Percentiles rank a stretch among this genome's conserved stretches.
phyloP scores from a whole-genome alignment of 352 stramenopile genomes.

The Elongisporangium prolatum region DNA sequence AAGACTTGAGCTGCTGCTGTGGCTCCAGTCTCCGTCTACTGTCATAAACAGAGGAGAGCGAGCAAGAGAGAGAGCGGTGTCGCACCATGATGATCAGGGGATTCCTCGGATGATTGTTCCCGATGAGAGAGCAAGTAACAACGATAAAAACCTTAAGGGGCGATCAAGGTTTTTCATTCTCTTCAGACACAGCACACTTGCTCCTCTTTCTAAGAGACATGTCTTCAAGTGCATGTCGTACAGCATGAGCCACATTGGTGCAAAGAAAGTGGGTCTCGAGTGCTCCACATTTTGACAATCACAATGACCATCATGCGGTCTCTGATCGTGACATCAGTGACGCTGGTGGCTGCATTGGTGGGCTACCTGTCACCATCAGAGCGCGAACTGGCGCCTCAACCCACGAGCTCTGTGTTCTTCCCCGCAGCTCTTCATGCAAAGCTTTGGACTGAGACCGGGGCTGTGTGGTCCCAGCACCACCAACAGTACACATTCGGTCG shows the following conservation, averaged over 20 bases:
- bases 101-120: background rate
- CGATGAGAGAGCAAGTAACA: background rate
- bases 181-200: background rate
- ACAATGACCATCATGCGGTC: background rate
- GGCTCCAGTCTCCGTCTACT: background rate
- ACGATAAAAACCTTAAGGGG: background rate
- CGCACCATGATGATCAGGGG: background rate
- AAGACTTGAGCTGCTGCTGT: background rate
- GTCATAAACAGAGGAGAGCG: background rate
- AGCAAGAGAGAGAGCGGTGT: background rate
- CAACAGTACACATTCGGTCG: slow-evolving; percentile 26
- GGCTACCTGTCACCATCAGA: slow-evolving; percentile 23
- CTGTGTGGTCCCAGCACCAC: background rate
- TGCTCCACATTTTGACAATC: background rate
- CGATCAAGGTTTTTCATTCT: background rate
- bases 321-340: background rate
- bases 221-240: background rate
- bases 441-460: background rate
- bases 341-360: slow-evolving; percentile 12
- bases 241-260: background rate
- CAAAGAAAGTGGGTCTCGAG: background rate
- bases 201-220: background rate
- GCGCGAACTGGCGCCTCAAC: slow-evolving; percentile 12
- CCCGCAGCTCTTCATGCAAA: slow-evolving; percentile 7
- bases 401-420: slow-evolving; percentile 23